Percentiles rank a stretch among this genome's conserved stretches.
Evolutionary conservation across 78 protist species (phyloP).

Genomic region (Chrysochromulina parva): DNA sequence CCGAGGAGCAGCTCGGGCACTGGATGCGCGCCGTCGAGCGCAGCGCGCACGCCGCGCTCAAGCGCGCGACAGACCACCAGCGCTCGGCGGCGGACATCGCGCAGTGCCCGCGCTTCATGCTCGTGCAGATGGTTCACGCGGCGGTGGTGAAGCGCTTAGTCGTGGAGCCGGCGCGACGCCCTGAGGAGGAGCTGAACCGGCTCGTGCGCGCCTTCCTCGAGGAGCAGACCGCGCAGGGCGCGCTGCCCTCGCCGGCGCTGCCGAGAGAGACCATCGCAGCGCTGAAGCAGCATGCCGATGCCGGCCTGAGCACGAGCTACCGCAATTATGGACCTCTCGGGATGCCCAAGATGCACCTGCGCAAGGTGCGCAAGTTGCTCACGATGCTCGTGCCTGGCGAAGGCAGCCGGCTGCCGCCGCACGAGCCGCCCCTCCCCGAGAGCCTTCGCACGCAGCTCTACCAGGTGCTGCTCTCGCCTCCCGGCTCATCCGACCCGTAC

Average conservation of each 20-base stretch:
- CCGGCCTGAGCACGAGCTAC: neutral
- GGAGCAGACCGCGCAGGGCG: no score
- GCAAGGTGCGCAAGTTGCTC: conserved; percentile 26
- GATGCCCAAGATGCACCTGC: neutral
- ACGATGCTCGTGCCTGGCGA: neutral
- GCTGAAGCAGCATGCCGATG: neutral
- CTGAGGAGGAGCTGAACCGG: neutral
- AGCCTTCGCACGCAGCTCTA: neutral
- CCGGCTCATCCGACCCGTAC: neutral
- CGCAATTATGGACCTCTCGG: neutral
- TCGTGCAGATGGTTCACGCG: neutral
- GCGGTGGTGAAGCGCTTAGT: neutral
- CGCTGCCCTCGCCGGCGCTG: neutral
- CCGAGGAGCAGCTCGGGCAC: neutral
- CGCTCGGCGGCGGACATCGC: neutral
- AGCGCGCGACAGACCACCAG: neutral
- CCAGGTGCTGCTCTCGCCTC: neutral
- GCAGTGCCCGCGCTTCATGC: neutral
- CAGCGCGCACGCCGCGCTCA: neutral
- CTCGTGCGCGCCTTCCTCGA: neutral
- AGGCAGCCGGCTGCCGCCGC: neutral
- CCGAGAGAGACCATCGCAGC: neutral
- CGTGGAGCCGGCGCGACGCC: neutral
- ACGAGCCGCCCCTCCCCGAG: neutral
- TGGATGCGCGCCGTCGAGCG: neutral